Conservation (phyloP, 495 filamentous ascomycete genomes). For the Neurospora intermedia region DNA sequence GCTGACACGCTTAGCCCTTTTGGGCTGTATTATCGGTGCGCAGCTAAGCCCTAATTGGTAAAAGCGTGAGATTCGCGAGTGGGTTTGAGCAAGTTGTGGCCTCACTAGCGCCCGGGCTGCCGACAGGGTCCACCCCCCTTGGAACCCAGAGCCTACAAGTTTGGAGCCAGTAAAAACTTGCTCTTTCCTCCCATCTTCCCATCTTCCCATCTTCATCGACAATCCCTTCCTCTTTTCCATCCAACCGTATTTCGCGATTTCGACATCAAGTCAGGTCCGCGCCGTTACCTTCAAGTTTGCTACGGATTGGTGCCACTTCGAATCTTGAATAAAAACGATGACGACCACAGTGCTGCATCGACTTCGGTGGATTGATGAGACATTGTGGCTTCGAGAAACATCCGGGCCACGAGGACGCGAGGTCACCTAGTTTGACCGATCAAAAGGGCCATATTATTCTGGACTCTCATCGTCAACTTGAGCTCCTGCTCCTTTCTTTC, state of each 20-base stretch:
- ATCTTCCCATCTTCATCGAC: neutral
- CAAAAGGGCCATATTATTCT: neutral
- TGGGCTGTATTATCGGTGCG: neutral
- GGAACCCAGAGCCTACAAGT: neutral
- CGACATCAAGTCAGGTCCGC: neutral
- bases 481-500: neutral
- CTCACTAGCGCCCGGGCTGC: conserved; percentile 11
- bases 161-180: conserved; percentile 21
- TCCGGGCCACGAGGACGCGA: neutral
- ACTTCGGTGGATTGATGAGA: neutral
- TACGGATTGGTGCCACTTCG: neutral
- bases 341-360: no score
- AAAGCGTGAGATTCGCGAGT: conserved; percentile 15
- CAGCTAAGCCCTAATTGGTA: neutral
- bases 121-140: neutral
- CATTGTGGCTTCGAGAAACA: neutral
- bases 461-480: neutral
- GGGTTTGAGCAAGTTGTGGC: conserved; percentile 42
- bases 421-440: neutral
- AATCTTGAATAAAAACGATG: no score
- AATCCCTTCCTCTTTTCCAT: neutral
- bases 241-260: neutral
- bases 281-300: neutral
- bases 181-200: conserved; percentile 3
- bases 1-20: neutral